Evolutionary conservation across 139 green algal species (phyloP).

Genomic region (Chlorella sp.): DNA sequence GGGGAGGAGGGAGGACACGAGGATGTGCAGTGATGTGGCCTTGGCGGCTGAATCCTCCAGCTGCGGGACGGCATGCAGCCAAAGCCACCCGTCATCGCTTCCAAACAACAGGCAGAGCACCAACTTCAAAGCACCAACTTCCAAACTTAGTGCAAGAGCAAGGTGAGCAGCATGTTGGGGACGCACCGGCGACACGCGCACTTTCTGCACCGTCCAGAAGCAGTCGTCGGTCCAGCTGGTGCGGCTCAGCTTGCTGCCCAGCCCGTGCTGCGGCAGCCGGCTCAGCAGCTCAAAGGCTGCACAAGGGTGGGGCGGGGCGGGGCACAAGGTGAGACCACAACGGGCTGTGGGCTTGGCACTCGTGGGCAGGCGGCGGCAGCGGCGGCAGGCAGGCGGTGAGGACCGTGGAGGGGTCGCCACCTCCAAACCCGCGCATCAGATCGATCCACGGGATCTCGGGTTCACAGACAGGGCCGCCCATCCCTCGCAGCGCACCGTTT

Average conservation of each 20-base stretch:
- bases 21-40: too few species aligned
- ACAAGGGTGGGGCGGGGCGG: neutral
- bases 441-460: too few species aligned
- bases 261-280: slow-evolving; percentile 16
- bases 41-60: too few species aligned
- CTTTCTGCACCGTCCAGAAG: slow-evolving; percentile 36
- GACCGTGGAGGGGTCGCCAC: neutral
- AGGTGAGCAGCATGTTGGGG: too few species aligned
- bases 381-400: neutral
- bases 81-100: too few species aligned
- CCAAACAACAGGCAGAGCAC: too few species aligned
- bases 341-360: too few species aligned
- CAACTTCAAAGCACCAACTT: too few species aligned
- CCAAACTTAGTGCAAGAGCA: too few species aligned
- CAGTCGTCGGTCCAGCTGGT: slow-evolving; percentile 30
- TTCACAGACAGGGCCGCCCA: neutral
- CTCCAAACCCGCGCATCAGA: too few species aligned
- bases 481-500: slow-evolving; percentile 6
- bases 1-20: neutral
- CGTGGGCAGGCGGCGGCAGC: neutral
- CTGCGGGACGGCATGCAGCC: too few species aligned
- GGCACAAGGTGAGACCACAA: too few species aligned
- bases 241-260: slow-evolving; percentile 28
- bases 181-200: slow-evolving; percentile 27
- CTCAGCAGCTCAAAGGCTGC: slow-evolving; percentile 37